Conservation (phyloP, 495 filamentous ascomycete species). For the Hypoxylon intermedium region DNA sequence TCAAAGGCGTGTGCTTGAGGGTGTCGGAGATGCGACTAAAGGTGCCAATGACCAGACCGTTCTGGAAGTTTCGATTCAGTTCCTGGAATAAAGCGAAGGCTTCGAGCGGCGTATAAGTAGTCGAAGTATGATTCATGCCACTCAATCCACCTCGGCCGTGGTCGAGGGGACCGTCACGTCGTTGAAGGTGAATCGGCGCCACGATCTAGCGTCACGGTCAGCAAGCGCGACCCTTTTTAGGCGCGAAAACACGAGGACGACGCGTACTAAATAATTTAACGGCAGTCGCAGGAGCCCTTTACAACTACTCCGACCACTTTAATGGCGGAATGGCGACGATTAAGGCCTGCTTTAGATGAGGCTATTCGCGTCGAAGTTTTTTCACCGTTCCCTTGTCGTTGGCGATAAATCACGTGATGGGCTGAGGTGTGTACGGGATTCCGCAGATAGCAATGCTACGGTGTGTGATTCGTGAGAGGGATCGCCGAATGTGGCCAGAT, state of each 20-base stretch:
- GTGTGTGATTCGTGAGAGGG: conserved; percentile 37
- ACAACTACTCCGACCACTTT: conserved; percentile 38
- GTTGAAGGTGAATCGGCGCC: conserved; percentile 59
- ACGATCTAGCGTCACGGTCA: conserved; percentile 50
- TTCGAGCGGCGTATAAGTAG: conserved; percentile 84
- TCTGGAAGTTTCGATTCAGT: conserved; percentile 59
- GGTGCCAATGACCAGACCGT: conserved; percentile 67
- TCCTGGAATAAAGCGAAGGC: conserved; percentile 88
- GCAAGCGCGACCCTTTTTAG: conserved; percentile 19
- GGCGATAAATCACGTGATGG: conserved; percentile 48
- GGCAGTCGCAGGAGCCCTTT: conserved; percentile 19
- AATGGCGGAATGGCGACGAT: conserved; percentile 30
- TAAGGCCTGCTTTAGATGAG: conserved; percentile 34
- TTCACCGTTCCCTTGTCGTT: conserved; percentile 42
- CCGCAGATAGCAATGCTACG: conserved; percentile 27
- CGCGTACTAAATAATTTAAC: conserved; percentile 28
- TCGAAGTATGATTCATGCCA: conserved; percentile 63
- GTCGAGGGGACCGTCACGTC: conserved; percentile 62
- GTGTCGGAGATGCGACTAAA: conserved; percentile 77
- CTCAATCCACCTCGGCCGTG: conserved; percentile 60
- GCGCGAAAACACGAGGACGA: conserved; percentile 24
- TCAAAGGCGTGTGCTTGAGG: conserved; percentile 71
- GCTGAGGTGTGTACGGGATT: conserved; percentile 22
- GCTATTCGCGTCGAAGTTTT: conserved; percentile 44
- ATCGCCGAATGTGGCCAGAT: conserved; percentile 41